Evolutionary conservation across 768 basidiomycete species (phyloP), one percentile per base, ranked within the genome.

Genomic region (Mycena galericulata): DNA sequence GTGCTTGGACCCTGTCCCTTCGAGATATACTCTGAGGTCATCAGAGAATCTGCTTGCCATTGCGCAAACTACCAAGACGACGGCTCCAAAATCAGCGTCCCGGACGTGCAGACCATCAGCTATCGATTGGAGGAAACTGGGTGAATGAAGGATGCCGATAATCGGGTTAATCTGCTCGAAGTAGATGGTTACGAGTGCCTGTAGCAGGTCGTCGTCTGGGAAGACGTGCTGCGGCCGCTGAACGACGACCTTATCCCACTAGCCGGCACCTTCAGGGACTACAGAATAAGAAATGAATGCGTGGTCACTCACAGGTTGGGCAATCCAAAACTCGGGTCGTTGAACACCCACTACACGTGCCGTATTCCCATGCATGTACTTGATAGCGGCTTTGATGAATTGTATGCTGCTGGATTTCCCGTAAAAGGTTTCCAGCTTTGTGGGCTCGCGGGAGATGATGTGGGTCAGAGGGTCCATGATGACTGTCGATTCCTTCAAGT

Each of bases 11-110:
- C 78, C 71, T 41, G 79, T 83, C 22, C 74, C 78, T 14, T 77
- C 74, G 20, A 77, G 64, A 43, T 79, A 67, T 11, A 84, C 79
- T 45, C 82, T 67, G 0, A 78, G 76, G 59, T 86, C 91, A 62
- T 89, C 80, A 22, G 87, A 84, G 73, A 82, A 91, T 22, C 92
- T 83, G 67, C 80, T 78, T n/a, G 80, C 92, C 46, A 87, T 75
- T 0, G 94, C 91, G 74, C 91, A 92, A 0, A 92, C 85, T 6
- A 88, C 79, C 14, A 94, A 83, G 47, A 94, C 87, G 1, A 86
- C 82, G 40, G 83, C 78, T 0, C 83, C 87, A 75, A 94, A 93
- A 0, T 81, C 73, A 1, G 78, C 43, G 61, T 92, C 84, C 9
- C 77, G 77, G 10, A 85, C 73, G 75, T 93, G 88, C 12, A 86